Conservation (phyloP, 768 basidiomycete species). For the Lentinus tigrinus region DNA sequence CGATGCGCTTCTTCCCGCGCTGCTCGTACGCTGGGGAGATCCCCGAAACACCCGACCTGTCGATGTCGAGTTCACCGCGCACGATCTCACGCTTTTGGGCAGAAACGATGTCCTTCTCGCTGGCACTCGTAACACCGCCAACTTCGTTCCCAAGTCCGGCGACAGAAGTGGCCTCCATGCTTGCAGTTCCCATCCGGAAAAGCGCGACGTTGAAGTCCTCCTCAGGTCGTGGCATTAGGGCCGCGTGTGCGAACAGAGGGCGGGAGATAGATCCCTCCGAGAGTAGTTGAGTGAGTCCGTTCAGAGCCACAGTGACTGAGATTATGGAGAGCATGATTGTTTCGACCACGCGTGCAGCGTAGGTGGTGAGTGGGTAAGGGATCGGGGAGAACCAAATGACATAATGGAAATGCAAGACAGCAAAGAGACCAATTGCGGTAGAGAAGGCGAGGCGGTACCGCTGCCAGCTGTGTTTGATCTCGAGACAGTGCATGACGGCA, state of each 20-base stretch:
- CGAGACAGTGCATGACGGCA: conserved; percentile 61
- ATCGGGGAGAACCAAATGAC: conserved; percentile 49
- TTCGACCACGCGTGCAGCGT: conserved; percentile 73
- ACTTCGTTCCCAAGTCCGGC: conserved; percentile 77
- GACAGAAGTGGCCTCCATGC: conserved; percentile 71
- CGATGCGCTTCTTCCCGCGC: conserved; percentile 22
- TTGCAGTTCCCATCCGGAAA: conserved; percentile 70
- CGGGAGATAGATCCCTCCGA: conserved; percentile 58
- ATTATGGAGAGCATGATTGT: conserved; percentile 58
- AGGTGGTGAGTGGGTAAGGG: conserved; percentile 70
- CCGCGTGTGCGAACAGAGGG: conserved; percentile 55
- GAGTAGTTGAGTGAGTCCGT: conserved; percentile 64
- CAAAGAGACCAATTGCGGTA: conserved; percentile 54
- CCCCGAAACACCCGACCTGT: conserved; percentile 41
- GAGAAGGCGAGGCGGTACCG: conserved; percentile 73
- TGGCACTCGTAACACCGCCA: conserved; percentile 41
- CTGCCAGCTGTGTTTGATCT: conserved; percentile 61
- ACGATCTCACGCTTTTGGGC: background rate
- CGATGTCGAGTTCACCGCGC: conserved; percentile 33
- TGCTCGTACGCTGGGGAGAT: conserved; percentile 31
- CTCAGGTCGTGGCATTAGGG: conserved; percentile 52
- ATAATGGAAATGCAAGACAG: conserved; percentile 65
- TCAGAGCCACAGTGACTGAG: conserved; percentile 57
- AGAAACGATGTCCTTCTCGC: background rate
- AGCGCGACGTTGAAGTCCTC: conserved; percentile 75